Evolutionary conservation across 371 early-diverging fungal species (phyloP).

Genomic region (Blakeslea trispora): DNA sequence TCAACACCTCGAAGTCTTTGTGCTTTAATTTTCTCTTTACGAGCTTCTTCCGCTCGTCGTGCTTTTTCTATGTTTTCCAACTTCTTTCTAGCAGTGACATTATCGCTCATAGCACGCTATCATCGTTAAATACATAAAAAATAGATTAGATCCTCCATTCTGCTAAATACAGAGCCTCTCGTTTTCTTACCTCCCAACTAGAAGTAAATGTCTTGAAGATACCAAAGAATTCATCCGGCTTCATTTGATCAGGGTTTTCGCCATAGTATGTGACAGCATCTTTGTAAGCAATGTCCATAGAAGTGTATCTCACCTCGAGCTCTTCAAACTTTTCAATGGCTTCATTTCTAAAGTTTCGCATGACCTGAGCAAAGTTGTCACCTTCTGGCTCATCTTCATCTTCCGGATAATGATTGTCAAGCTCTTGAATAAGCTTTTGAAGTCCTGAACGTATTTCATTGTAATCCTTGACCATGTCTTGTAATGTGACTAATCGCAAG

Average conservation of each 20-base stretch:
- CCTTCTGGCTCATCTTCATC: slow-evolving; percentile 37
- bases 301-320: slow-evolving; percentile 51
- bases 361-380: slow-evolving; percentile 45
- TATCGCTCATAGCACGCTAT: slow-evolving; percentile 54
- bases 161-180: not conserved
- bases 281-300: slow-evolving; percentile 69
- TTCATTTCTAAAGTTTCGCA: slow-evolving; percentile 52
- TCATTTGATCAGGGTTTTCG: slow-evolving; percentile 77
- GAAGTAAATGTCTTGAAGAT: slow-evolving; percentile 82
- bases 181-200: slow-evolving; percentile 60
- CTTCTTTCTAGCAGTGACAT: slow-evolving; percentile 43
- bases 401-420: slow-evolving; percentile 50
- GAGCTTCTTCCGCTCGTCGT: slow-evolving; percentile 45
- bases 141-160: no score
- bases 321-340: slow-evolving; percentile 53
- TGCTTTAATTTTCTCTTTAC: slow-evolving; percentile 46
- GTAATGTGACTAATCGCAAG: slow-evolving; percentile 47
- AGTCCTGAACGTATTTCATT: slow-evolving; percentile 60
- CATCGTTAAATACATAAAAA: not conserved
- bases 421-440: slow-evolving; percentile 51
- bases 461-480: slow-evolving; percentile 57
- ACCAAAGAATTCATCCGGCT: slow-evolving; percentile 90
- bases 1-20: slow-evolving; percentile 49
- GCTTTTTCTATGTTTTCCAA: slow-evolving; percentile 47
- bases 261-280: slow-evolving; percentile 76